Conservation (phyloP, 495 filamentous ascomycete genomes). For the Parathielavia appendiculata region DNA sequence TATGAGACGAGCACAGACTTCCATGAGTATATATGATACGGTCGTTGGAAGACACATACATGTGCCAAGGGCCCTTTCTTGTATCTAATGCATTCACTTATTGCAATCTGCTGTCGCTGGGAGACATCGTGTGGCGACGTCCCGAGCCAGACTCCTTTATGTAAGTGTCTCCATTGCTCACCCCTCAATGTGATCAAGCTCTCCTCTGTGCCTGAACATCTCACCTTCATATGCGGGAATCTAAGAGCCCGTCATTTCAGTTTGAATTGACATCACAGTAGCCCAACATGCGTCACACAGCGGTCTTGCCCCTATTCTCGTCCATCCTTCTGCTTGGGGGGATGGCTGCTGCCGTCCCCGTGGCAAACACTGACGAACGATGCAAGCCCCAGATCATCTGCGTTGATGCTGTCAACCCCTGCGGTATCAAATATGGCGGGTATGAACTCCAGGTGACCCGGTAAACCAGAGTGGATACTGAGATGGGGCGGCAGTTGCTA, state of each 20-base stretch:
- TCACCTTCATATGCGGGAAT: conserved; percentile 18
- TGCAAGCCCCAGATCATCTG: conserved; percentile 22
- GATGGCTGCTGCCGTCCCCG: conserved; percentile 14
- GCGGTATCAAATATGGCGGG: conserved; percentile 25
- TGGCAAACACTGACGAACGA: neutral
- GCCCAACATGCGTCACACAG: conserved; percentile 9
- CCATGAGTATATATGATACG: too few relatives aligned
- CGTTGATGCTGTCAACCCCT: conserved; percentile 23
- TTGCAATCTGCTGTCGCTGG: neutral
- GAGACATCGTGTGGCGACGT: neutral
- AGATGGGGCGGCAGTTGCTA: conserved; percentile 18
- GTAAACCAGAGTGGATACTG: neutral
- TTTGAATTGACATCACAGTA: neutral
- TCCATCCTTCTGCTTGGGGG: conserved; percentile 15
- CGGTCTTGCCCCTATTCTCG: conserved; percentile 10
- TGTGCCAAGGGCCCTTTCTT: too few relatives aligned
- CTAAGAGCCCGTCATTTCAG: neutral
- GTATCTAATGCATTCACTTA: too few relatives aligned
- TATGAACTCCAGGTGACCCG: neutral
- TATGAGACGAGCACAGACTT: neutral
- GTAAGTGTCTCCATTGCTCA: conserved; percentile 12
- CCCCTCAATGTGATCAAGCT: conserved; percentile 1
- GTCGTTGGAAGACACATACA: too few relatives aligned
- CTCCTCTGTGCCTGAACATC: neutral
- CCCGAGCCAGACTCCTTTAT: neutral